Conservation (phyloP, 495 filamentous ascomycete genomes). For the Xylaria curta region DNA sequence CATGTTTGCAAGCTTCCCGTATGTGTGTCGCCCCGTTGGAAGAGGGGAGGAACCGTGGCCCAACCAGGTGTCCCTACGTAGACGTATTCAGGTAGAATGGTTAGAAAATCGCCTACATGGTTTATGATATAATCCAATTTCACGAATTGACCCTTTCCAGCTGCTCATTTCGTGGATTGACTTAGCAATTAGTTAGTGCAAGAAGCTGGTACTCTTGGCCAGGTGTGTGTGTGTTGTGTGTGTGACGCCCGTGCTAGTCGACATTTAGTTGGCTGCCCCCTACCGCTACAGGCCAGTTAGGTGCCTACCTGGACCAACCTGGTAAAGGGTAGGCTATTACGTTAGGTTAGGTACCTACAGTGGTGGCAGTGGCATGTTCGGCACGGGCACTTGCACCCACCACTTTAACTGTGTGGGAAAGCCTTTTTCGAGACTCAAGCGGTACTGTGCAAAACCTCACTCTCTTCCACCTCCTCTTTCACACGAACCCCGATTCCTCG, state of each 20-base stretch:
- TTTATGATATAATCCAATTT: slow-evolving; percentile 8
- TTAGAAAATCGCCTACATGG: neutral
- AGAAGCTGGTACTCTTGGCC: neutral
- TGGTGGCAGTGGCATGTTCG: slow-evolving; percentile 11
- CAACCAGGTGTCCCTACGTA: neutral
- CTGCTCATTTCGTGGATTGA: slow-evolving; percentile 16
- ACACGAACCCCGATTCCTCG: slow-evolving; percentile 39
- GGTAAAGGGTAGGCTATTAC: neutral
- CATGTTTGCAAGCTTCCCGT: slow-evolving; percentile 17
- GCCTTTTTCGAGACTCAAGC: slow-evolving; percentile 39
- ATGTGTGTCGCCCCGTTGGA: slow-evolving; percentile 13
- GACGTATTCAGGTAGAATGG: neutral
- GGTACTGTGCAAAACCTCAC: slow-evolving; percentile 43
- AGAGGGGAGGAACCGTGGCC: slow-evolving; percentile 9
- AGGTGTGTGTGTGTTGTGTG: no score
- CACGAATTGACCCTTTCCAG: slow-evolving; percentile 20
- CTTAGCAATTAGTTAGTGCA: slow-evolving; percentile 22
- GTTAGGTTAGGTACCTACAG: slow-evolving; percentile 13
- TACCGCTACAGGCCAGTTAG: slow-evolving; percentile 19
- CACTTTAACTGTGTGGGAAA: slow-evolving; percentile 40
- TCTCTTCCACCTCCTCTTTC: slow-evolving; percentile 46
- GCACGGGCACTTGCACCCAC: slow-evolving; percentile 26
- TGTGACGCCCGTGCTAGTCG: slow-evolving; percentile 19
- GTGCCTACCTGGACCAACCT: slow-evolving; percentile 6
- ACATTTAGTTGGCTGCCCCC: slow-evolving; percentile 12